Evolutionary conservation across 1,284 basidiomycete species (phyloP), one percentile per base, ranked within the genome.

Genomic region (Ceratobasidium sp.): DNA sequence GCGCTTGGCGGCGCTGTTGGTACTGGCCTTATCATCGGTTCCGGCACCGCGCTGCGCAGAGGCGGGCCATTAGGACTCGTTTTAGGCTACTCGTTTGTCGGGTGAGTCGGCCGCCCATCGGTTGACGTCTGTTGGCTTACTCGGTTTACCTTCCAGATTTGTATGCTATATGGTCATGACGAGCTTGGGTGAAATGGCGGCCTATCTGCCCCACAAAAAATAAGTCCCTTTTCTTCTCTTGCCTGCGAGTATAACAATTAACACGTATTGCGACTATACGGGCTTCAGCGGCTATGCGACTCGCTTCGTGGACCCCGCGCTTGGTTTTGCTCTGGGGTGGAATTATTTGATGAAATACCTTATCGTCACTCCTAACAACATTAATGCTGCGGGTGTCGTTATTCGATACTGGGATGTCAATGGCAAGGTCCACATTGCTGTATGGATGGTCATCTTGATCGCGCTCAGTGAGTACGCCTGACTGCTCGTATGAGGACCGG

Each of bases 21-120:
- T 8, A 93, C 91, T 28, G 92, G 92, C 79, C 83, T 94, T 21
- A 90, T 94, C 76, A 92, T 94, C 76, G 91, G 91, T 54, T 86
- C 82, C 6, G 84, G 84, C 50, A 77, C 77, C 0, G 81, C 80
- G 63, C 76, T 85, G 9, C 77, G 79, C 11, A 77, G 80, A 64
- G 83, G 81, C 38, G 85, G 85, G 7, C 85, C 85, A 0, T 82
- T 78, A 49, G 80, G 79, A 21, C 78, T 85, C 14, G 80, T 85
- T 73, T 78, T 86, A 54, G 80, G 82, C 0, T 86, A 84, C 74
- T 74, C 79, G 0, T 76, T 83, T 46, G 78, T 80, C 64, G 77
- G 76, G 76, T 76, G 62, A 38, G n/a, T 49, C n/a, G 26, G 7
- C 32, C 52, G 38, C 9, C 38, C 14, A 23, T 18, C 32, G n/a